Conservation (phyloP, 192 early-diverging fungal species). For the Coemansia sp. region DNA sequence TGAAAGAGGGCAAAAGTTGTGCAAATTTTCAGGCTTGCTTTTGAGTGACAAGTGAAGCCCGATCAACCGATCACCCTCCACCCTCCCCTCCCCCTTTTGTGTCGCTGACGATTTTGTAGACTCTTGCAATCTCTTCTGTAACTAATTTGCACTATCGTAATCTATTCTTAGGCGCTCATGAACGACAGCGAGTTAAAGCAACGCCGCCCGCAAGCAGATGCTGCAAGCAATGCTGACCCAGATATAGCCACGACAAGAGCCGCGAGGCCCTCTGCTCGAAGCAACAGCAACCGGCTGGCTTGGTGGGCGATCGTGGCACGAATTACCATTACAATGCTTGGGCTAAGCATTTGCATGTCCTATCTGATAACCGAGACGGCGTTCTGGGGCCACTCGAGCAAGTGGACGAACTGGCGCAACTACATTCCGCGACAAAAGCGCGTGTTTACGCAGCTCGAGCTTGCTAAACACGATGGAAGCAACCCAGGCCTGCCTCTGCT, state of each 20-base stretch:
- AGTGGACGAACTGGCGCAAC: constrained; percentile 70
- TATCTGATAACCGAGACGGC: constrained; percentile 76
- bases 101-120: too few relatives aligned
- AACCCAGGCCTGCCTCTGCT: constrained; percentile 83
- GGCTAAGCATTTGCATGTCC: constrained; percentile 53
- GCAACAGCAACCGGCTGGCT: constrained; percentile 6
- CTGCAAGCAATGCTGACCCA: background rate
- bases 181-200: constrained; percentile 27
- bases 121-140: too few relatives aligned
- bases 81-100: background rate
- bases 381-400: constrained; percentile 72
- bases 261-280: background rate
- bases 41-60: background rate
- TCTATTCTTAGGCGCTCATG: constrained; percentile 6
- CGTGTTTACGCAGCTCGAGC: constrained; percentile 74
- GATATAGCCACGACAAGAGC: background rate
- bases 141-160: background rate
- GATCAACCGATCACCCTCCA: background rate
- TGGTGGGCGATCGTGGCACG: constrained; percentile 51
- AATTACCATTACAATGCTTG: constrained; percentile 31
- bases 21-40: background rate
- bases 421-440: constrained; percentile 70
- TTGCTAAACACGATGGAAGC: constrained; percentile 82
- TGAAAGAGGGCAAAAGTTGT: background rate
- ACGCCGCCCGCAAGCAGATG: constrained; percentile 4